phyloP scores from a whole-genome alignment of 768 basidiomycete species.

The Glaciozyma antarctica region DNA sequence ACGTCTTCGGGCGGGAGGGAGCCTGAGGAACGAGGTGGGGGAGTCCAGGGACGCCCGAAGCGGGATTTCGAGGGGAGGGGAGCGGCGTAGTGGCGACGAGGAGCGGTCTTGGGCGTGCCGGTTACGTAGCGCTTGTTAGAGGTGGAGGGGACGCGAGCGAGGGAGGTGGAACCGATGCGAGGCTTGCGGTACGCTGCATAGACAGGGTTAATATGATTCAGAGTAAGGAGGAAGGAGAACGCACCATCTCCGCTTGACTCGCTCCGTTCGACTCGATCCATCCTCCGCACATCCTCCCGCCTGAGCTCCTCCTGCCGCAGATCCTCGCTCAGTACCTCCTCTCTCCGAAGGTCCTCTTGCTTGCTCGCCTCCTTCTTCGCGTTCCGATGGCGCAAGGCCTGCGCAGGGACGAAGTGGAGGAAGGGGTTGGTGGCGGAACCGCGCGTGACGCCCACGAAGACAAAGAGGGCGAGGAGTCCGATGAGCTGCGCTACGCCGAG shows the following conservation, averaged over 20 bases:
- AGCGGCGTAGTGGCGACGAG: conserved; percentile 19
- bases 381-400: not conserved
- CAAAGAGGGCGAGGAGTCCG: conserved; percentile 66
- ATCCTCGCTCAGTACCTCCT: not conserved
- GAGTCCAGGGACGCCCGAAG: not conserved
- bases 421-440: conserved; percentile 46
- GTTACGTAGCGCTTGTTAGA: conserved; percentile 12
- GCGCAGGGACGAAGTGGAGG: conserved; percentile 14
- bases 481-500: conserved; percentile 80
- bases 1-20: not conserved
- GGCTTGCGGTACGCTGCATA: not conserved
- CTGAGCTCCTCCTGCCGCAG: not conserved
- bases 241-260: not conserved
- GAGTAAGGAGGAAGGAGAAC: not conserved
- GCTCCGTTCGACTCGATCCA: not conserved
- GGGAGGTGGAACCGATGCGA: not conserved
- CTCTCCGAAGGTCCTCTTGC: not conserved
- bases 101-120: conserved; percentile 12
- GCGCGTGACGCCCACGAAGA: conserved; percentile 78
- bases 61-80: conserved; percentile 1
- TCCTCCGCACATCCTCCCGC: not conserved
- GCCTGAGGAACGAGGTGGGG: not conserved
- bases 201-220: not conserved
- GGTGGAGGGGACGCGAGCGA: not conserved
- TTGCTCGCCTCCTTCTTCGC: not conserved